phyloP scores from a whole-genome alignment of 2,329 filamentous ascomycete genomes.

The Pseudogymnoascus sp. region DNA sequence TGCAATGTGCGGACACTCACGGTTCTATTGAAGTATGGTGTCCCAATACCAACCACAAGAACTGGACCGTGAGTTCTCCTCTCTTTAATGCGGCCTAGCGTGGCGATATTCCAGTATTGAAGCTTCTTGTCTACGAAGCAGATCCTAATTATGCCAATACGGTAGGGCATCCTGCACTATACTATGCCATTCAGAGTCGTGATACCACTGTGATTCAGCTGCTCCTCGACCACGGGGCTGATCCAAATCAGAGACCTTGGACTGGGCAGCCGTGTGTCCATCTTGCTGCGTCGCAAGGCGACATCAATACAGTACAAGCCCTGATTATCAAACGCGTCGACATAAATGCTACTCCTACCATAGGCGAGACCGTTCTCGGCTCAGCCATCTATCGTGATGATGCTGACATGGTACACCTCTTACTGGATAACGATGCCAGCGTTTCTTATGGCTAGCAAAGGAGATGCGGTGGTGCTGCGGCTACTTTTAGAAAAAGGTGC shows the following conservation, averaged over 20 bases:
- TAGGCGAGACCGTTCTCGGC: slow-evolving; percentile 6
- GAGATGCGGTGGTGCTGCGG: slow-evolving; percentile 6
- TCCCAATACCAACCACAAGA: neutral
- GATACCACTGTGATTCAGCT: slow-evolving; percentile 11
- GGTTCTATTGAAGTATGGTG: neutral
- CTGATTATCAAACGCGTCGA: neutral
- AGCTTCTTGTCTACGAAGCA: slow-evolving; percentile 12
- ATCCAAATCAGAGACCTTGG: slow-evolving; percentile 8
- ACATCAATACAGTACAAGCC: neutral
- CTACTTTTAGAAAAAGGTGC: slow-evolving; percentile 8
- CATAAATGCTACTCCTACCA: neutral
- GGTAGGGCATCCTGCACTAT: slow-evolving; percentile 11
- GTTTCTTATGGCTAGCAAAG: slow-evolving; percentile 13
- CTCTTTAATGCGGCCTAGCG: slow-evolving; percentile 11
- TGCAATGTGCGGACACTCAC: slow-evolving; percentile 11
- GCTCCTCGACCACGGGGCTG: slow-evolving; percentile 12
- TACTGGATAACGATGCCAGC: slow-evolving; percentile 10
- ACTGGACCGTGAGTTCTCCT: neutral
- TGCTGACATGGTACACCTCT: slow-evolving; percentile 8
- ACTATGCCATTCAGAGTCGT: slow-evolving; percentile 11
- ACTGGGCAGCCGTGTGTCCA: neutral
- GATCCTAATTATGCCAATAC: neutral
- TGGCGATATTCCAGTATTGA: slow-evolving; percentile 12
- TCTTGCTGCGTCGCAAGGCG: neutral
- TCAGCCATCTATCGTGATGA: slow-evolving; percentile 9